Evolutionary conservation across 2,329 filamentous ascomycete species (phyloP).

Genomic region (Bipolaris cookei): DNA sequence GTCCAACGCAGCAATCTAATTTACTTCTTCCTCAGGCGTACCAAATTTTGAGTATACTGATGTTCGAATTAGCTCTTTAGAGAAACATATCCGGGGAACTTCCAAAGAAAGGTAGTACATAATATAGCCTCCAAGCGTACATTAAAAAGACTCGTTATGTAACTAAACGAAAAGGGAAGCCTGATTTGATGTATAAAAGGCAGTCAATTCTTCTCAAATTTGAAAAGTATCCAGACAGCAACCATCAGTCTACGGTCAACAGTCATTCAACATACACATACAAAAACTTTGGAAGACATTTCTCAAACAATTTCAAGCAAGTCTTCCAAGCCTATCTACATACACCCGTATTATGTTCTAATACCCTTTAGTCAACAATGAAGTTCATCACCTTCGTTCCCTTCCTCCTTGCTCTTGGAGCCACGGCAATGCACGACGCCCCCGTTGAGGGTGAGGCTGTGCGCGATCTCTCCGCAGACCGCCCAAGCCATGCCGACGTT

Average conservation of each 20-base stretch:
- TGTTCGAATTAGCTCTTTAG: neutral
- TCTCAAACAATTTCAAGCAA: neutral
- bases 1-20: neutral
- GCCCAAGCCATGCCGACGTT: constrained; percentile 7
- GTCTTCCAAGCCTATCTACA: neutral
- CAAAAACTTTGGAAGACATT: neutral
- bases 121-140: neutral
- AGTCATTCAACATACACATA: neutral
- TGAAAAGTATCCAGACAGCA: neutral
- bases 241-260: neutral
- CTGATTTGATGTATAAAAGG: neutral
- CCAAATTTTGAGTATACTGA: neutral
- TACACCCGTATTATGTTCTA: neutral
- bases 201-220: neutral
- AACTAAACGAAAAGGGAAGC: neutral
- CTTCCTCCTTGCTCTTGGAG: constrained; percentile 7
- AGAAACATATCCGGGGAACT: neutral
- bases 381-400: constrained; percentile 8
- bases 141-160: neutral
- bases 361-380: constrained; percentile 3
- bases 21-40: neutral
- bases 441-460: constrained; percentile 7
- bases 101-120: neutral
- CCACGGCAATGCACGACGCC: neutral
- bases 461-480: constrained; percentile 4